Evolutionary conservation across 2,329 filamentous ascomycete species (phyloP), one percentile per base, ranked within the genome.

Genomic region (Verticillium zaregamsianum): DNA sequence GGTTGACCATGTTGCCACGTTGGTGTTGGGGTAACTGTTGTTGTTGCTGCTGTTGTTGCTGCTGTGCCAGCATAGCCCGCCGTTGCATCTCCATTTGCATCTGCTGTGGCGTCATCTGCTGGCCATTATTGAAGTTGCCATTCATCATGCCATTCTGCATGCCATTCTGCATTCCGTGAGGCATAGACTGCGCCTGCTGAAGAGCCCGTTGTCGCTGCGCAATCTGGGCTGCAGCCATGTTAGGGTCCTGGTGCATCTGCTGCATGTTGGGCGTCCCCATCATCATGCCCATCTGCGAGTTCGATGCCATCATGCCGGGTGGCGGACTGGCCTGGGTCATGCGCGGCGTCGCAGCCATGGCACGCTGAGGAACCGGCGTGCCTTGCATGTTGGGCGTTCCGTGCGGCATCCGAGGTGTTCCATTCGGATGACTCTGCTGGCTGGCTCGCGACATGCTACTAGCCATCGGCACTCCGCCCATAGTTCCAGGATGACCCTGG

Each of bases 381-480:
- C 80, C 81, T 62, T 87, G 84, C 14, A 88, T 83, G 63, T 84
- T 86, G 2, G 87, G 87, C 1, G 87, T 90, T 15, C 83, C 80
- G 65, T 80, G 81, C 6, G 82, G 83, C 75, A 89, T 84, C 14
- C 85, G 81, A 31, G 87, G 87, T 11, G 87, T 89, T n/a, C 82
- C 82, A 3, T 84, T 81, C 2, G 80, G 79, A 71, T 89, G 86
- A 66, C 87, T 89, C 69, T 89, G 86, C 68, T 90, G 87, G 68
- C 86, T 89, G 62, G 85, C 84, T 64, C 86, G 82, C 60, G 84
- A 86, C 86, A 89, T 89, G 66, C 79, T 83, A 67, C 85, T 82
- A 0, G 85, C 76, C 81, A 87, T 86, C 4, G 86, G 82, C 0
- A 80, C 85, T 7, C 80, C 79, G 80, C 64, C 64, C 31, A 66